Percentiles rank a stretch among this genome's conserved stretches.
Evolutionary conservation across 1,284 basidiomycete species (phyloP).

Genomic region (Sanguinoderma infundibulare): DNA sequence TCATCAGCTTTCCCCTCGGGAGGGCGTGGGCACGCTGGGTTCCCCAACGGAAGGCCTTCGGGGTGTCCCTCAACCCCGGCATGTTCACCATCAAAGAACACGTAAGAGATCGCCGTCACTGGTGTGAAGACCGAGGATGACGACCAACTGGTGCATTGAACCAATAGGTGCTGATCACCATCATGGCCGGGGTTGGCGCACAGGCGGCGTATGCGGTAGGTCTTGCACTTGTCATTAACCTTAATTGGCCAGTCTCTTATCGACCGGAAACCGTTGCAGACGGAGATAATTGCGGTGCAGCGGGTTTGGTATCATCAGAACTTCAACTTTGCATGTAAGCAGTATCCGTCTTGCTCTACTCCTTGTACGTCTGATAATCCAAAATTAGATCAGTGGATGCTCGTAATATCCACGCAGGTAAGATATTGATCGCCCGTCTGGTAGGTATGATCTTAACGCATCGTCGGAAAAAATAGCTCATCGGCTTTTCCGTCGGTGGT

Average conservation of each 20-base stretch:
- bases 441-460: neutral
- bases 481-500: conserved; percentile 91
- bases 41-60: conserved; percentile 57
- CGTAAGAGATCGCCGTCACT: conserved; percentile 34
- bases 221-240: neutral
- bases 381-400: conserved; percentile 68
- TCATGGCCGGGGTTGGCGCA: conserved; percentile 76
- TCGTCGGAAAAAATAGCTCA: conserved; percentile 52
- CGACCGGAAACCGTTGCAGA: conserved; percentile 34
- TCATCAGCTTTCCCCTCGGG: conserved; percentile 66
- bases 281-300: conserved; percentile 81
- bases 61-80: conserved; percentile 63
- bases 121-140: neutral
- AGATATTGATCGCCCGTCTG: neutral
- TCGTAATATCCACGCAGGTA: conserved; percentile 76
- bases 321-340: conserved; percentile 65
- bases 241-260: neutral
- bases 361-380: no score
- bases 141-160: neutral
- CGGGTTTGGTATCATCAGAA: conserved; percentile 68
- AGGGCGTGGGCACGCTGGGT: conserved; percentile 55
- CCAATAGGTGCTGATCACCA: conserved; percentile 48
- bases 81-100: conserved; percentile 74
- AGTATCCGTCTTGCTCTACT: neutral
- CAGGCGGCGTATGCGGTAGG: conserved; percentile 57